phyloP scores from a whole-genome alignment of 148 eudicot species.

The Hydrangea macrophylla region DNA sequence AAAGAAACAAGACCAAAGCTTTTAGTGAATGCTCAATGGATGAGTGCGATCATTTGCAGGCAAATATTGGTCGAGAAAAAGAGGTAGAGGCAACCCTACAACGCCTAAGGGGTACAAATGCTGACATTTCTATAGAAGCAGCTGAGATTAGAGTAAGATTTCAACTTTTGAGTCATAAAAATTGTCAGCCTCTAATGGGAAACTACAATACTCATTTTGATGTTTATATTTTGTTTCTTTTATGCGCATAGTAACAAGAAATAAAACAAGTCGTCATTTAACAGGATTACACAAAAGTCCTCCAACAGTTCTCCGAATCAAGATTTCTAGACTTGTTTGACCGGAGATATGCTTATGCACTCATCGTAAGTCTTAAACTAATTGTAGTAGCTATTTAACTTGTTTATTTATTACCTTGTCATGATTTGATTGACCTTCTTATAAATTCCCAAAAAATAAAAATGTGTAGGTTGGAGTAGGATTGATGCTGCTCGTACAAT shows the following conservation, averaged over 20 bases:
- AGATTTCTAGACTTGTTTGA: slow-evolving; percentile 28
- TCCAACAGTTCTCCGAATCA: slow-evolving; percentile 23
- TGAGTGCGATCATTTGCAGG: slow-evolving; percentile 18
- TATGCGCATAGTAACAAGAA: background rate
- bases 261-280: background rate
- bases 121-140: slow-evolving; percentile 25
- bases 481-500: slow-evolving; percentile 16
- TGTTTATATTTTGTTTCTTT: background rate
- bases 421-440: background rate
- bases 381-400: background rate
- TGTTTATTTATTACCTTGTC: background rate
- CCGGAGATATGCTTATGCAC: slow-evolving; percentile 27
- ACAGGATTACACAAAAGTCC: slow-evolving; percentile 26
- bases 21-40: background rate
- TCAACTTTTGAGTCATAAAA: background rate
- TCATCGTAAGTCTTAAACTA: slow-evolving; percentile 28
- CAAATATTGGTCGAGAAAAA: slow-evolving; percentile 22
- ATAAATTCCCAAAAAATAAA: background rate
- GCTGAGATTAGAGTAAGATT: slow-evolving; percentile 36
- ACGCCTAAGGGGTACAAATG: slow-evolving; percentile 29
- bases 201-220: background rate
- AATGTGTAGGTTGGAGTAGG: slow-evolving; percentile 37
- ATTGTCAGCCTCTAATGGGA: no score
- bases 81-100: slow-evolving; percentile 31
- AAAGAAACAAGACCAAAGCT: background rate